Evolutionary conservation across 306 rosid genomes (phyloP).

Genomic region (Pyrus bretschneideri): DNA sequence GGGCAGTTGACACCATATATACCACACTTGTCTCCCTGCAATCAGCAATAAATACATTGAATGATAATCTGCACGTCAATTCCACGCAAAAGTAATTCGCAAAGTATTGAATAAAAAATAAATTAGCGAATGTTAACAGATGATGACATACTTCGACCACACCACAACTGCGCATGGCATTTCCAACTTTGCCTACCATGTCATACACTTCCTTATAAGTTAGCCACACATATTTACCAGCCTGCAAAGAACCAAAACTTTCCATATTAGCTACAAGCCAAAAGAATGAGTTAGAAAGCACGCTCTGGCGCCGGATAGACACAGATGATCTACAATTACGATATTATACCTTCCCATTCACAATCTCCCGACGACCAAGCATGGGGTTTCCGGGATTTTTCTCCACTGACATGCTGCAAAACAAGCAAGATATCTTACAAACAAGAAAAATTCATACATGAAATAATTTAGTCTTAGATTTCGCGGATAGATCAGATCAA

Average conservation of each 20-base stretch:
- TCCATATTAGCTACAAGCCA: conserved; percentile 13
- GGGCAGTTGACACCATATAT: conserved; percentile 74
- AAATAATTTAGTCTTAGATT: not conserved
- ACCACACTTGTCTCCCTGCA: conserved; percentile 82
- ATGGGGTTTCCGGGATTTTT: conserved; percentile 56
- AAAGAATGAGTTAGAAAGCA: not conserved
- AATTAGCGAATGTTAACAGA: not conserved
- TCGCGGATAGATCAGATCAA: not conserved
- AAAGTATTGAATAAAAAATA: not conserved
- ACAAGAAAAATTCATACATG: not conserved
- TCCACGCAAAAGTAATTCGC: not conserved
- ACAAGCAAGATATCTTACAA: conserved; percentile 2
- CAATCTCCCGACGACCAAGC: conserved; percentile 72
- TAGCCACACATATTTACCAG: conserved; percentile 71
- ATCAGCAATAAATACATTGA: conserved; percentile 18
- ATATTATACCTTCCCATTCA: conserved; percentile 54
- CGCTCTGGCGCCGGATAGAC: not conserved
- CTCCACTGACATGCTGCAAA: conserved; percentile 72
- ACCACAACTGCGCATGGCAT: conserved; percentile 66
- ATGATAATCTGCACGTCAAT: not conserved
- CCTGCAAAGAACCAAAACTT: conserved; percentile 33
- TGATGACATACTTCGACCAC: conserved; percentile 51
- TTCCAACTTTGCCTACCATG: conserved; percentile 67
- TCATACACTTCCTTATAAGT: conserved; percentile 72
- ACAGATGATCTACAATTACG: not conserved